Conservation (phyloP, 257 asterid species). For the Nyctanthes arbortristis region DNA sequence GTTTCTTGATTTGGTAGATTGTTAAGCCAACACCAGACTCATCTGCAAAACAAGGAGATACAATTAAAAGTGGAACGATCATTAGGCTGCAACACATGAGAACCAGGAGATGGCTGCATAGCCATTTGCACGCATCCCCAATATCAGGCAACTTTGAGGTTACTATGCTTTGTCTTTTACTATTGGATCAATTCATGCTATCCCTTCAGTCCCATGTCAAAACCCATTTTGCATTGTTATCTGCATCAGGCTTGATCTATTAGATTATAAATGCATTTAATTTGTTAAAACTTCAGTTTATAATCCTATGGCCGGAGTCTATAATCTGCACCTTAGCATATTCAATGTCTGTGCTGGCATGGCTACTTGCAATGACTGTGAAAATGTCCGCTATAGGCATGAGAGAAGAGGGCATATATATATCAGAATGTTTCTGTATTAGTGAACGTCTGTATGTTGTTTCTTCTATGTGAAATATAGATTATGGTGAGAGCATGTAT, state of each 20-base stretch:
- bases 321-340: background rate
- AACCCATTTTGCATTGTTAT: background rate
- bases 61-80: conserved; percentile 65
- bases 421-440: background rate
- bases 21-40: conserved; percentile 67
- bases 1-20: conserved; percentile 44
- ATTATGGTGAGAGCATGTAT: background rate
- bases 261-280: background rate
- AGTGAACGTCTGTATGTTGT: background rate
- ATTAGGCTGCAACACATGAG: conserved; percentile 84
- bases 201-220: background rate
- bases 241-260: too few species aligned
- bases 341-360: background rate
- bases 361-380: background rate
- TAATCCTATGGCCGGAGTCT: background rate
- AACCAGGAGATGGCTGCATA: conserved; percentile 95
- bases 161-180: conserved; percentile 24
- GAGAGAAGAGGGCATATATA: background rate
- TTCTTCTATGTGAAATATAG: background rate
- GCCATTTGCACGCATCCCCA: conserved; percentile 99
- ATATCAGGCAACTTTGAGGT: conserved; percentile 97
- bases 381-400: background rate
- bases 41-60: conserved; percentile 83
- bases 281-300: background rate
- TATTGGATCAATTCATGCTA: background rate